These are phyloP conservation scores for Scenedesmus sp. DNA, from an alignment of 163 green algal species.

Conservation along the genomic window DNA sequence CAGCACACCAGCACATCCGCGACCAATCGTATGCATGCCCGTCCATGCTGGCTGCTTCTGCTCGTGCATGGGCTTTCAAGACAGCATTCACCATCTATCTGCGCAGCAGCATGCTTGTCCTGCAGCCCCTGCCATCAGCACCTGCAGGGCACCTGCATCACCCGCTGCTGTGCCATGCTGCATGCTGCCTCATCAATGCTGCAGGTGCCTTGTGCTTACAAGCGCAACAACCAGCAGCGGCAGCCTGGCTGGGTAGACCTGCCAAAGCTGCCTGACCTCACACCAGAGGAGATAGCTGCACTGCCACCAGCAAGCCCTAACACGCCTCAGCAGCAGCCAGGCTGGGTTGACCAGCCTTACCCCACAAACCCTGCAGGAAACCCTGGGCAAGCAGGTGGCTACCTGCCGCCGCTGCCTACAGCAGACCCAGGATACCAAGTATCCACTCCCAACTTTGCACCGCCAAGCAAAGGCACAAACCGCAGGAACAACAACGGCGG, in stretches of 20 bases:
- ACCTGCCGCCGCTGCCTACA: not conserved
- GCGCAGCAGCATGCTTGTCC: not conserved
- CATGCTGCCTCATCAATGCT: not conserved
- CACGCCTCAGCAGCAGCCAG: slow-evolving; percentile 13
- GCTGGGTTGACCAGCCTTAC: not conserved
- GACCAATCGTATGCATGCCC: not conserved
- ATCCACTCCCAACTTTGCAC: not conserved
- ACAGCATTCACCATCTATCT: not conserved
- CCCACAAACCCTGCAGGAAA: slow-evolving; percentile 24
- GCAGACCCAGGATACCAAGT: slow-evolving; percentile 6
- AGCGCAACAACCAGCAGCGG: slow-evolving; percentile 44
- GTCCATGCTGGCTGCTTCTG: not conserved
- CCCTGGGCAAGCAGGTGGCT: not conserved
- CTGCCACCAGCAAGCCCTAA: not conserved
- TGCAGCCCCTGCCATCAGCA: not conserved
- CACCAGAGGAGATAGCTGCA: not conserved
- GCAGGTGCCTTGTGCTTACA: slow-evolving; percentile 42
- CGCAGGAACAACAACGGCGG: slow-evolving; percentile 23
- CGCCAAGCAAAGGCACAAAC: not conserved
- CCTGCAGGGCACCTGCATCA: not conserved
- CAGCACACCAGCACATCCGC: slow-evolving; percentile 5
- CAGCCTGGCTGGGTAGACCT: slow-evolving; percentile 31
- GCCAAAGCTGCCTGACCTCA: not conserved
- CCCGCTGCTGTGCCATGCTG: not conserved
- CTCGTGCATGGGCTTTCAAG: not conserved